Evolutionary conservation across 495 filamentous ascomycete species (phyloP).

Genomic region (Aspergillus hancockii): DNA sequence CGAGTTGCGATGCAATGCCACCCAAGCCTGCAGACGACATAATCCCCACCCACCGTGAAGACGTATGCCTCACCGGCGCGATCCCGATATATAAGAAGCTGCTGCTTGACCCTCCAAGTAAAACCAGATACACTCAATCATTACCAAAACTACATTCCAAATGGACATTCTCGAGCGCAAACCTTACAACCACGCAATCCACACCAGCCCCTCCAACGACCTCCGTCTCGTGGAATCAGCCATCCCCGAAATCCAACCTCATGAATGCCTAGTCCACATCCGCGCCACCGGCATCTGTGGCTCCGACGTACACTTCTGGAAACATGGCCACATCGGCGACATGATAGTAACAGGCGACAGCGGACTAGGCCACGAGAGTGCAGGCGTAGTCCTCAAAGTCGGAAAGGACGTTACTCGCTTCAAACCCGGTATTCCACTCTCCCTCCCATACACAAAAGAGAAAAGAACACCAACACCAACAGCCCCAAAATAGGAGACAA

Average conservation of each 20-base stretch:
- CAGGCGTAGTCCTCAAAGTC: constrained; percentile 62
- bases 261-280: constrained; percentile 46
- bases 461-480: not conserved
- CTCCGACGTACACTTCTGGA: constrained; percentile 72
- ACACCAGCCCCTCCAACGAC: constrained; percentile 22
- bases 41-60: no score
- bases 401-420: constrained; percentile 37
- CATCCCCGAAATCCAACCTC: constrained; percentile 13
- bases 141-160: not conserved
- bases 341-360: constrained; percentile 63
- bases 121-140: not conserved
- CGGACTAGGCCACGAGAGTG: constrained; percentile 69
- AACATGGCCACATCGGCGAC: constrained; percentile 69
- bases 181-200: constrained; percentile 22
- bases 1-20: no score
- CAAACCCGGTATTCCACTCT: constrained; percentile 19
- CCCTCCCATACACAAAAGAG: not conserved
- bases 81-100: not conserved
- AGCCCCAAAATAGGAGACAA: constrained; percentile 53
- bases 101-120: not conserved
- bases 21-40: no score
- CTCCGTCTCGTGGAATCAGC: constrained; percentile 21
- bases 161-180: constrained; percentile 21
- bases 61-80: no score
- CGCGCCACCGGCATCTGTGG: constrained; percentile 45